Evolutionary conservation across 2,329 filamentous ascomycete species (phyloP), one percentile per base, ranked within the genome.

Genomic region (Whalleya microplaca): DNA sequence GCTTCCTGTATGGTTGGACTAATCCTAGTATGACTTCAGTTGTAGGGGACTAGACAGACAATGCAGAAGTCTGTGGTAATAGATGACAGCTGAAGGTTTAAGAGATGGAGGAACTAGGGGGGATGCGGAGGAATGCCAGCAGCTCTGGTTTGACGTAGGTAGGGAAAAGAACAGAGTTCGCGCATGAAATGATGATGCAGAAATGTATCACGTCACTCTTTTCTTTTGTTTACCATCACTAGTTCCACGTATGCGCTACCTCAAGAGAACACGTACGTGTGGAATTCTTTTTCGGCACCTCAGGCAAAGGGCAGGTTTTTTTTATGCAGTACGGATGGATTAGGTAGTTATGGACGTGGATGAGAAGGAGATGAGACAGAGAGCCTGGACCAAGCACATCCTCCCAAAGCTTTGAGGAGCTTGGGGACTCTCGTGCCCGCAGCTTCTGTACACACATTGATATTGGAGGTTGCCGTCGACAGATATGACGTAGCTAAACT

Each of bases 201-300:
- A 64, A 69, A 69, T 70, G 63, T 57, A 71, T 70, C 69, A 71
- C 68, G 68, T 70, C 69, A 70, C 68, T 64, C 41, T 53, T 62
- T 55, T 58, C 44, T 65, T 64, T 61, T 56, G 57, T 66, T 66
- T 61, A 64, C 64, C 57, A 48, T 55, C 49, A 61, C 45, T 49
- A 57, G 54, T 37, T 14, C 6, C 9, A 37, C 14, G 32, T 37
- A 37, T 16, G 32, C 14, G 32, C 9, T 37, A 37, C 32, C 14
- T 16, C 3, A 16, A 37, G 10, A 37, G 14, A 16, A 29, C 27
- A 29, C 27, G 6, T 29, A 29, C 5, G 27, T 12, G 12, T 6
- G 6, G 5, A 5, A 6, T 12, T 29, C 5, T 29, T 29, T 29
- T 29, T 29, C 12, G 5, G 27, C 12, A 12, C 27, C n/a, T n/a